Percentiles rank a stretch among this genome's conserved stretches.
Evolutionary conservation across 176 grass and related monocot genomes (phyloP).

Genomic region (Neostapfia colusana): DNA sequence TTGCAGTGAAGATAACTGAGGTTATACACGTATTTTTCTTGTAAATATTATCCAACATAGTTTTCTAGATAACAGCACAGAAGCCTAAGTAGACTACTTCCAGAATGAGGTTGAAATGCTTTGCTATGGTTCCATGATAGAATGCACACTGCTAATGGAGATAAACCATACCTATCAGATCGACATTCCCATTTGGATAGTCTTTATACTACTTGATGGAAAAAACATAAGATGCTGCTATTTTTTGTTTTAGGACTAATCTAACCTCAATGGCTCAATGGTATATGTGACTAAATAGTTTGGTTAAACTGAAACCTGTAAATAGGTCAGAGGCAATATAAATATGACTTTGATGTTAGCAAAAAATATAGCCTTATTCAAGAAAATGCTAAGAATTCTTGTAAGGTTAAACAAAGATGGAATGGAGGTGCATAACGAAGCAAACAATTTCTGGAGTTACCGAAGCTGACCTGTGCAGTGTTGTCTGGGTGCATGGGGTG

Average conservation of each 20-base stretch:
- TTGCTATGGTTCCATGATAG: background rate
- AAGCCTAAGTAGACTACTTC: background rate
- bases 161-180: slow-evolving; percentile 12
- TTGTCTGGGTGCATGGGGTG: slow-evolving; percentile 33
- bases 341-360: background rate
- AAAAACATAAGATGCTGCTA: background rate
- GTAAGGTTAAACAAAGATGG: slow-evolving; percentile 16
- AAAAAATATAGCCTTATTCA: slow-evolving; percentile 1
- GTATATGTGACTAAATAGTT: background rate
- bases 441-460: background rate
- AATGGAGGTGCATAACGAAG: slow-evolving; percentile 8
- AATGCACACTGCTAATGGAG: background rate
- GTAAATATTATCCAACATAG: slow-evolving; percentile 1
- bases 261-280: background rate
- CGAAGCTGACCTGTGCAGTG: slow-evolving; percentile 33
- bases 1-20: background rate
- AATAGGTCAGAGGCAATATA: slow-evolving; percentile 2
- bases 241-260: slow-evolving; percentile 6
- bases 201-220: background rate
- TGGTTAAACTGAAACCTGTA: background rate
- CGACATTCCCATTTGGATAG: background rate
- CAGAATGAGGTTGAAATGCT: background rate
- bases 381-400: background rate
- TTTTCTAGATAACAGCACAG: slow-evolving; percentile 1
- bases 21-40: slow-evolving; percentile 9